Base-by-base conservation (phyloP, 257 asterid genomes). In the Phtheirospermum japonicum region DNA sequence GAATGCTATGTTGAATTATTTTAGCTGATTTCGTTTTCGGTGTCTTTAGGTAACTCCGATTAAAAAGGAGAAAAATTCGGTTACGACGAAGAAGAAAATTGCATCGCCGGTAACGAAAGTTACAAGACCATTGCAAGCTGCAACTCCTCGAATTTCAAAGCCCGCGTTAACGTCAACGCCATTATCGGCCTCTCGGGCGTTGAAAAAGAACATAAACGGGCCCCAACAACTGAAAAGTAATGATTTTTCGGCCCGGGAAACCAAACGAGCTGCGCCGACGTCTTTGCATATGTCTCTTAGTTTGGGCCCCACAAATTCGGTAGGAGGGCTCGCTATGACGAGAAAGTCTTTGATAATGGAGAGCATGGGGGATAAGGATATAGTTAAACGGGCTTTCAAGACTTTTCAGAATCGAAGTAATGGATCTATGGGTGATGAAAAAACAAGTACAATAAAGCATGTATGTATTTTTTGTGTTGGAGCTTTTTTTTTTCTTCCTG, bases 341-440 rank as follows among this genome's bases (percentile, higher is more conserved):
- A 72, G 96, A 55, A 88, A 82, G 78, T 88, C 98, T 48, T 72
- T 81, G 79, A 88, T 91, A 56, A 91, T 91, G 98, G 98, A 91
- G 76, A 76, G 72, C 53, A 88, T 91, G 98, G 98, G 96, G 77
- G 96, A 91, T 75, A 91, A 91, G 81, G 98, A 88, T 68, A 91
- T 91, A 19, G 94, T 91, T 23, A 80, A 69, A 63, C 78, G 95
- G 63, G 98, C 95, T 72, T 91, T 91, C 73, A 91, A 76, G 83
- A 64, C 90, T 67, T 88, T 91, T 68, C 95, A 86, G 71, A 84
- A 79, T 63, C 83, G 80, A 28, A 51, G 61, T n/a, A 79, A 64
- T 66, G 88, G 73, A 64, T 71, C 78, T 43, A 57, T 63, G 10
- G 36, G 56, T 45, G 79, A 84, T 73, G 80, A 73, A 52, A 82